Base-by-base conservation (phyloP, 306 rosid species). In the Datisca glomerata region DNA sequence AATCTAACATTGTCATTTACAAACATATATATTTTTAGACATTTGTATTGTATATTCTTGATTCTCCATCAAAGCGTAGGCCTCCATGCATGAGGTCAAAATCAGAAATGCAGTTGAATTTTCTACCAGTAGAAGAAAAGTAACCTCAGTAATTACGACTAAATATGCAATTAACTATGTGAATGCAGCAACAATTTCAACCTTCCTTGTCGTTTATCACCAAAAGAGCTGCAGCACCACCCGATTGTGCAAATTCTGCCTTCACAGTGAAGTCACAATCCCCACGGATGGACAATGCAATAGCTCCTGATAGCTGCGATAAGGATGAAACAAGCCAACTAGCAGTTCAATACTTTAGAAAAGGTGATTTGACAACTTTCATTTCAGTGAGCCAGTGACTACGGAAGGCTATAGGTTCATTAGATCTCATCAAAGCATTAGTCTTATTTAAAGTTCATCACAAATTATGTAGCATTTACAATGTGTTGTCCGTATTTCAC, bases 211-310 rank as follows among this genome's bases (percentile, higher is more conserved):
- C 78, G 59, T 75, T 78, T 49, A 91, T 64, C 48, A 91, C 69
- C 74, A 91, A 35, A 31, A 78, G 28, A 22, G 60, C 85, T 20
- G 48, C 51, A 55, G 96, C 98, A 49, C 96, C 94, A 49, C 54
- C 80, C 1, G 74, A 63, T 56, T 80, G 73, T 37, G 85, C 94
- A 21, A 61, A 22, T 43, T 46, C 41, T 19, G 94, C 98, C 68
- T 91, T 91, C 21, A 27, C 31, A 7, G 81, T 45, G 71, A 75
- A 91, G 71, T 91, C 98, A 55, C 98, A 91, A 19, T 19, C 73
- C 49, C 98, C 98, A 16, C 98, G 96, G 9, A 6, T 31, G 10
- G 85, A 59, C 59, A 91, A 33, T 70, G 71, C 80, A 68, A 73
- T 56, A 37, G 83, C 66, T 18, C 94, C 81, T 50, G 80, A 70